Conservation (phyloP, 345 rosid species). For the Hirschfeldia incana region DNA sequence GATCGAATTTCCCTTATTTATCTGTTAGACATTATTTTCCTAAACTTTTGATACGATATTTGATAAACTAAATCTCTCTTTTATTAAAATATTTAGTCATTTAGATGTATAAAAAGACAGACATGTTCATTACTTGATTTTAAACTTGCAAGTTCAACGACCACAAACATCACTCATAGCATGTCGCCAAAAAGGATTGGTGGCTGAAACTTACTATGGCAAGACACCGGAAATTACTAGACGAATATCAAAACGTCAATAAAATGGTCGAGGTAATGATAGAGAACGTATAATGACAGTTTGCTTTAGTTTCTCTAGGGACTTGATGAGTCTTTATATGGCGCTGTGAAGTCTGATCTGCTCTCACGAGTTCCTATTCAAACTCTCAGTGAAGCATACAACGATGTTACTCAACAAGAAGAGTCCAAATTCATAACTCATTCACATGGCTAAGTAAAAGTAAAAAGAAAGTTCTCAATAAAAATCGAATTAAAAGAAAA, state of each 20-base stretch:
- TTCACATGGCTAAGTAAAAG: not conserved
- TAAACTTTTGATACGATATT: too few relatives aligned
- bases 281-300: not conserved
- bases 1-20: too few relatives aligned
- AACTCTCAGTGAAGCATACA: not conserved
- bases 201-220: not conserved
- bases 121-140: not conserved
- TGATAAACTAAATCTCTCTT: not conserved
- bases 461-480: not conserved
- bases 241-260: not conserved
- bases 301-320: not conserved
- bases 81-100: not conserved
- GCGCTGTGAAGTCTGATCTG: not conserved
- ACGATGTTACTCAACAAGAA: not conserved
- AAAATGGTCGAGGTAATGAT: not conserved
- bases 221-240: not conserved
- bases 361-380: not conserved
- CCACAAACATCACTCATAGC: not conserved
- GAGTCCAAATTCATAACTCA: not conserved
- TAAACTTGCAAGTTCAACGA: not conserved
- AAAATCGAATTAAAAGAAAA: not conserved
- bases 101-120: not conserved
- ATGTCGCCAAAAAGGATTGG: not conserved
- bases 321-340: not conserved
- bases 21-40: too few relatives aligned